Evolutionary conservation across 192 early-diverging fungal species (phyloP).

Genomic region (Backusella liffmaniae): DNA sequence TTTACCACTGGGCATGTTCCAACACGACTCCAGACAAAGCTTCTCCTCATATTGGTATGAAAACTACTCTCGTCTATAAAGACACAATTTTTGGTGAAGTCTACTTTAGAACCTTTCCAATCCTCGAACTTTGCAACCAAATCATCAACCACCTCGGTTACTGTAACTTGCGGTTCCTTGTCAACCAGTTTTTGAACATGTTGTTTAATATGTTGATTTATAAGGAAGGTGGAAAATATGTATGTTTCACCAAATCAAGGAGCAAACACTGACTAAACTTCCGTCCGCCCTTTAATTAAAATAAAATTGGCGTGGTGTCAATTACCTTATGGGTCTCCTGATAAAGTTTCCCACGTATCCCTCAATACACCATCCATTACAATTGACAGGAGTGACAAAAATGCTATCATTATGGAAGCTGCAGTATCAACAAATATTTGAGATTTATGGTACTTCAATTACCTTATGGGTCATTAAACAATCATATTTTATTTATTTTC

Average conservation of each 20-base stretch:
- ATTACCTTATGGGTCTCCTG: slow-evolving; percentile 2
- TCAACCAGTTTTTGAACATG: not conserved
- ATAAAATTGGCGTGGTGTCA: not conserved
- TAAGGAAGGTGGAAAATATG: not conserved
- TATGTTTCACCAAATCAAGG: slow-evolving; percentile 3
- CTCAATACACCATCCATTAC: slow-evolving; percentile 3
- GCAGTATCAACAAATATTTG: slow-evolving; percentile 1
- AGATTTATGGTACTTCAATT: not conserved
- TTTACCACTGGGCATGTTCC: too few species aligned
- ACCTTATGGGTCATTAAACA: not conserved
- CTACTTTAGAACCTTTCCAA: too few species aligned
- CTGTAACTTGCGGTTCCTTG: too few species aligned
- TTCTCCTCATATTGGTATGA: too few species aligned
- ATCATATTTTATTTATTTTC: not conserved
- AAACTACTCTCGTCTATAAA: too few species aligned
- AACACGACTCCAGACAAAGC: too few species aligned
- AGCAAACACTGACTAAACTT: not conserved
- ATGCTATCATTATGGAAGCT: slow-evolving; percentile 1
- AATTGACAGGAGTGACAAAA: slow-evolving; percentile 2
- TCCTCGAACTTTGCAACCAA: too few species aligned
- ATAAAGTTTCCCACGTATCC: slow-evolving; percentile 2
- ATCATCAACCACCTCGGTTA: too few species aligned
- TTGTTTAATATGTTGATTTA: not conserved
- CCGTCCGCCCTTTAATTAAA: not conserved
- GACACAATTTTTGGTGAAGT: too few species aligned